Evolutionary conservation across 306 rosid species (phyloP).

Genomic region (Fragaria nilgerrensis): DNA sequence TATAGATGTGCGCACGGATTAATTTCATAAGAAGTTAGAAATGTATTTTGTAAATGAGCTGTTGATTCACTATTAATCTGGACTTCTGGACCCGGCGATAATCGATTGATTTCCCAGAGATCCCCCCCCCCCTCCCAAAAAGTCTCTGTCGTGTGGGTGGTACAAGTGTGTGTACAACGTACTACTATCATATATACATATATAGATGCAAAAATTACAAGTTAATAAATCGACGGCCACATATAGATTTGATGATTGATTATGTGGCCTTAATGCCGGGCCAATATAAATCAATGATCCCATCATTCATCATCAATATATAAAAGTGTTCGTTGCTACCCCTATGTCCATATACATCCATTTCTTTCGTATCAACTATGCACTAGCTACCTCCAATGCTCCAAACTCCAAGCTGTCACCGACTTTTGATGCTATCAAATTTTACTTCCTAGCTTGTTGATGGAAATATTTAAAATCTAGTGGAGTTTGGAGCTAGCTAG

Average conservation of each 20-base stretch:
- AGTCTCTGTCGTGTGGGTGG: background rate
- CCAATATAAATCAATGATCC: background rate
- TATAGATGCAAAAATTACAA: background rate
- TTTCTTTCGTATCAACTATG: background rate
- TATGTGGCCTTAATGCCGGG: background rate
- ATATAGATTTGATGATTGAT: background rate
- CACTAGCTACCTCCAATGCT: background rate
- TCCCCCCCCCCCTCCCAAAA: too few species aligned
- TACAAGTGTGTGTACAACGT: background rate
- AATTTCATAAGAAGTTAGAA: slow-evolving; percentile 25
- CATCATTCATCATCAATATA: background rate
- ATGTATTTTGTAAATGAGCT: slow-evolving; percentile 45
- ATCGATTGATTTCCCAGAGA: background rate
- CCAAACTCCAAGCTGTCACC: background rate
- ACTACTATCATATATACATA: background rate
- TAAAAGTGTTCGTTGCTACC: background rate
- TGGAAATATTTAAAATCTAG: background rate
- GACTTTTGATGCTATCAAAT: background rate
- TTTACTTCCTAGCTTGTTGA: background rate
- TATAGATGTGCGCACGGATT: background rate
- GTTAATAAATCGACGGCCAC: background rate
- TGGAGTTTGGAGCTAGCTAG: background rate
- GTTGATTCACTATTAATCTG: slow-evolving; percentile 29
- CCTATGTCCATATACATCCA: background rate
- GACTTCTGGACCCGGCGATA: slow-evolving; percentile 17